phyloP scores from a whole-genome alignment of 2,329 filamentous ascomycete species.

The Colletotrichum spaethianum region DNA sequence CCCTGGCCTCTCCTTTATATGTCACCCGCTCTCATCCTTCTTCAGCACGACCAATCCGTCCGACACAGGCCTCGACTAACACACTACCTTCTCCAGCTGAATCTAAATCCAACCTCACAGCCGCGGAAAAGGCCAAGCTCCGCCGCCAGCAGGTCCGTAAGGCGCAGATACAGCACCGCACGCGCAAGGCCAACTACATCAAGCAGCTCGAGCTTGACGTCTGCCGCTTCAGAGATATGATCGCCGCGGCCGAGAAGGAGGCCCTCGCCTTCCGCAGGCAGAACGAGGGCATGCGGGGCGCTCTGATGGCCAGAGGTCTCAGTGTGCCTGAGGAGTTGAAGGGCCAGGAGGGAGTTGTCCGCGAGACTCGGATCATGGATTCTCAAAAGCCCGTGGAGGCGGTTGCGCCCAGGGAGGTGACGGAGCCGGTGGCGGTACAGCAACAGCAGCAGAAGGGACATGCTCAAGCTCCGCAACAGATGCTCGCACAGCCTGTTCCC shows the following conservation, averaged over 20 bases:
- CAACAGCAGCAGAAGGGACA: constrained; percentile 7
- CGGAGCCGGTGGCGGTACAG: constrained; percentile 2
- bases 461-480: background rate
- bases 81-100: constrained; percentile 12
- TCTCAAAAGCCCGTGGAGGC: background rate
- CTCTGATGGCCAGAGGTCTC: constrained; percentile 48
- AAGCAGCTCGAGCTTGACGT: constrained; percentile 68
- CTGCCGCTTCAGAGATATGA: constrained; percentile 61
- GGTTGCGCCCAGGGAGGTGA: background rate
- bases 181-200: constrained; percentile 69
- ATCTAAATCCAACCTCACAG: background rate
- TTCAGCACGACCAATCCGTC: background rate
- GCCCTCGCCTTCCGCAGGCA: constrained; percentile 53
- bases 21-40: background rate
- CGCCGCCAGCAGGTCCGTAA: constrained; percentile 67
- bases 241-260: constrained; percentile 59
- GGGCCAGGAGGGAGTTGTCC: constrained; percentile 5
- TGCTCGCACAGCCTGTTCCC: constrained; percentile 3
- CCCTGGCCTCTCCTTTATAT: background rate
- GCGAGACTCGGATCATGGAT: background rate
- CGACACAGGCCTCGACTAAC: background rate
- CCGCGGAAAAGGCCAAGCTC: constrained; percentile 55
- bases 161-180: constrained; percentile 69
- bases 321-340: constrained; percentile 12
- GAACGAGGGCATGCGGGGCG: constrained; percentile 59